Percentiles rank a stretch among this genome's conserved stretches.
phyloP scores from a whole-genome alignment of 208 protist species.

The Crithidia expoeki region DNA sequence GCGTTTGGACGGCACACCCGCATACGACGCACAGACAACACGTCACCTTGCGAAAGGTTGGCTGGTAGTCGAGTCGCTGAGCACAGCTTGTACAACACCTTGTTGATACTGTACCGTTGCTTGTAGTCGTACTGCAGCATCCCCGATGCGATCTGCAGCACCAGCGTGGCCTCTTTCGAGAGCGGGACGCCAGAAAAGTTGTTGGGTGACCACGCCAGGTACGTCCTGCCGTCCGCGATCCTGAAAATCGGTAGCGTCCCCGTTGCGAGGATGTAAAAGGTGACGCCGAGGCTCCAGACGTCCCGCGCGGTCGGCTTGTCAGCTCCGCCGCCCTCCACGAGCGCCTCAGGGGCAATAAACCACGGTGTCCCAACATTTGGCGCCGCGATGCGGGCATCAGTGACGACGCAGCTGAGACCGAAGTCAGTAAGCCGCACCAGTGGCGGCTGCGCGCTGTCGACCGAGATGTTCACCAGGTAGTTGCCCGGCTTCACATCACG shows the following conservation, averaged over 20 bases:
- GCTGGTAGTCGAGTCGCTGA: neutral
- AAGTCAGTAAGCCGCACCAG: constrained; percentile 24
- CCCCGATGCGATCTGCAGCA: neutral
- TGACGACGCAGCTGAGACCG: constrained; percentile 16
- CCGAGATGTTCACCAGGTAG: constrained; percentile 95
- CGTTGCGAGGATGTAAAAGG: constrained; percentile 11
- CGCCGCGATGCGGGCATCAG: neutral
- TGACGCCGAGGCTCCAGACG: constrained; percentile 31
- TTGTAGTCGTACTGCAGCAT: neutral
- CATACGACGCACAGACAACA: neutral
- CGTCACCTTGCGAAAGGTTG: neutral
- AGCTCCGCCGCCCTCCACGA: neutral
- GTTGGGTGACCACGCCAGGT: neutral
- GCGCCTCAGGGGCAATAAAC: constrained; percentile 21
- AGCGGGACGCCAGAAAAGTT: neutral
- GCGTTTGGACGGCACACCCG: neutral
- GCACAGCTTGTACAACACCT: neutral
- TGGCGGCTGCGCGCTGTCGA: constrained; percentile 31
- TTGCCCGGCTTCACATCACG: constrained; percentile 98
- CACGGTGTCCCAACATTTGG: constrained; percentile 10
- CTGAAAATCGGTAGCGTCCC: neutral
- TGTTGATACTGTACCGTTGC: neutral
- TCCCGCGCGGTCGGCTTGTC: constrained; percentile 13
- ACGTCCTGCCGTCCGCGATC: neutral
- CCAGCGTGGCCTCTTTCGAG: neutral